A percentile compares a stretch with the other conserved stretches of the same genome.
Conservation (phyloP, 2,329 filamentous ascomycete species). For the Exophiala phaeomuriformis region DNA sequence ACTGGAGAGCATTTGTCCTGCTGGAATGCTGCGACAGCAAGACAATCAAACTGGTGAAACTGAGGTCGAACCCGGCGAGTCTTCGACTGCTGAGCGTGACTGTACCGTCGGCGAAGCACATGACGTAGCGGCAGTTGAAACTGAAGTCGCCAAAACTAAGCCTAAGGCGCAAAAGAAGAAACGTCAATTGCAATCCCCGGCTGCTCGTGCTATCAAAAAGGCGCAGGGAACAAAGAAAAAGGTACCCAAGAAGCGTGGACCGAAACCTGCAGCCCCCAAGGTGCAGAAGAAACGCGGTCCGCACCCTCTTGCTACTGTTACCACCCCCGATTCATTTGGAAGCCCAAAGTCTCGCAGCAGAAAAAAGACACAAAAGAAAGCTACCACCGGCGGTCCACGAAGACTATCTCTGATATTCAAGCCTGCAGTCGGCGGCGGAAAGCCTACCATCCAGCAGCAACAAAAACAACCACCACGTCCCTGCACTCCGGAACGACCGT, state of each 20-base stretch:
- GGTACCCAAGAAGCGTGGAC: background rate
- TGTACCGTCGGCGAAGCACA: background rate
- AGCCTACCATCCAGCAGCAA: background rate
- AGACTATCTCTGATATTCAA: background rate
- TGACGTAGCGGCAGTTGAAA: too few relatives aligned
- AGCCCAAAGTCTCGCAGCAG: background rate
- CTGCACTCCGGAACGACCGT: background rate
- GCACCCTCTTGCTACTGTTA: conserved; percentile 11
- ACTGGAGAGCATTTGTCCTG: background rate
- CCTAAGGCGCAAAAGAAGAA: background rate
- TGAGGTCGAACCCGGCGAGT: background rate
- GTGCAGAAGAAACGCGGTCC: background rate
- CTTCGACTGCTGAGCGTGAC: background rate
- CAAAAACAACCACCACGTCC: too few relatives aligned
- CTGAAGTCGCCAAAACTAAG: background rate
- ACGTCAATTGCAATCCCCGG: background rate
- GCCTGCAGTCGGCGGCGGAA: background rate
- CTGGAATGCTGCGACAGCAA: background rate
- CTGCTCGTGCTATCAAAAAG: background rate
- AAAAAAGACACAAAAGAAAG: background rate
- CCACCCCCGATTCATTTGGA: background rate
- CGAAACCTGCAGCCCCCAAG: background rate
- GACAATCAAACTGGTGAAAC: background rate
- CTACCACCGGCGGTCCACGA: background rate
- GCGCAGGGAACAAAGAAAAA: too few relatives aligned